Base-by-base conservation (phyloP, 2,329 filamentous ascomycete genomes). In the Fusarium dlaminii region DNA sequence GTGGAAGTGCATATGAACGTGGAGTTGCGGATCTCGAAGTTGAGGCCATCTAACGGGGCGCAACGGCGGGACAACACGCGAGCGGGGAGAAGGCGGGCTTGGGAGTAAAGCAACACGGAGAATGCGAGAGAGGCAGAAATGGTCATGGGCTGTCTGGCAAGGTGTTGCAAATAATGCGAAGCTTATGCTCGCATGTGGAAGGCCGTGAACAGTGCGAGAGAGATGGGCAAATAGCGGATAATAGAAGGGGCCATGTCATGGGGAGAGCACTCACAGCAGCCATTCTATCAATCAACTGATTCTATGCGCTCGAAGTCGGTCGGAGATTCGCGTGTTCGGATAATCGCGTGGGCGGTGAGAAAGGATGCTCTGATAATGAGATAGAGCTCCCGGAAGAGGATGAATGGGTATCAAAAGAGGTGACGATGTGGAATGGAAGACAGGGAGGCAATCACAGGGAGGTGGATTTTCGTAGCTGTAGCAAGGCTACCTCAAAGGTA, bases 211-310 rank as follows among this genome's bases (percentile, higher is more conserved):
- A 62, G 39, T 59, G 36, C 42, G 55, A 66, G 68, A 52, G 63
- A 61, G 68, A 64, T 57, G 58, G 57, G 42, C 51, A 68, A 57
- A 59, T 70, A 60, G 63, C 63, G 52, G 64, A 58, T 67, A 37
- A 66, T 68, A 58, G 64, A 74, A 75, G 56, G 68, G 62, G 60
- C 73, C 58, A 72, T 67, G 45, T 66, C 61, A 65, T 70, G 30
- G 46, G 76, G 63, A 71, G 60, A 63, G 68, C 58, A 84, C 82
- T 83, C 81, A 84, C 82, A 81, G 83, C 81, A 82, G 82, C 82
- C 82, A 84, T 84, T 82, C 82, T 84, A 81, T 80, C 78, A 76
- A 74, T 76, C 75, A 79, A 79, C 77, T 77, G 73, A 77, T 79
- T 74, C 75, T 75, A 74, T 76, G 74, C 74, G 75, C 75, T 78